A percentile compares a stretch with the other conserved stretches of the same genome.
Conservation (phyloP, 2,329 filamentous ascomycete species). For the Epichloe coenophiala region DNA sequence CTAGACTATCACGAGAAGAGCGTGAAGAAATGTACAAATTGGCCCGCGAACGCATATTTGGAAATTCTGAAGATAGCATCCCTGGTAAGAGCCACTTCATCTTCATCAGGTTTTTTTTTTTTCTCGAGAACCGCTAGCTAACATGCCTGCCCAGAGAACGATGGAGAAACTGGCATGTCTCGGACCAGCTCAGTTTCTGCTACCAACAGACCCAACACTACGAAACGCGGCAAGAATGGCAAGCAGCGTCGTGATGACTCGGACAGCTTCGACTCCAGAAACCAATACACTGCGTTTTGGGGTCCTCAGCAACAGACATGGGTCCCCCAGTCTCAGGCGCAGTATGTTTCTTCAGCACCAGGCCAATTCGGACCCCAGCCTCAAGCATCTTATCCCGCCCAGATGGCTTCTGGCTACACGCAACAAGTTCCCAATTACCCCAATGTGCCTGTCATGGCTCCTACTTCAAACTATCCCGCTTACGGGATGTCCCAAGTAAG, state of each 20-base stretch:
- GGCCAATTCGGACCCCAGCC: conserved; percentile 28
- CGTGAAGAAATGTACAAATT: conserved; percentile 85
- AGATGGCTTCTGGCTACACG: conserved; percentile 32
- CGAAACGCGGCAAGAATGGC: conserved; percentile 53
- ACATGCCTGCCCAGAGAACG: conserved; percentile 31
- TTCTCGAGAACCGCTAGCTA: not conserved
- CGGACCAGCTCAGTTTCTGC: conserved; percentile 77
- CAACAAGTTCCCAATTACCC: conserved; percentile 30
- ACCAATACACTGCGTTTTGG: conserved; percentile 58
- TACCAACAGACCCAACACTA: conserved; percentile 60
- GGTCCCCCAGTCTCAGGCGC: conserved; percentile 35
- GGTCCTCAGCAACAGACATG: conserved; percentile 44
- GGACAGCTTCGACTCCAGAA: conserved; percentile 50
- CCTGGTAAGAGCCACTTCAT: conserved; percentile 24
- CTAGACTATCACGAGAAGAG: conserved; percentile 66
- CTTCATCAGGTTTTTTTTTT: not conserved
- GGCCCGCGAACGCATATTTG: conserved; percentile 81
- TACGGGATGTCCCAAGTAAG: conserved; percentile 35
- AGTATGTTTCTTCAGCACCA: conserved; percentile 32
- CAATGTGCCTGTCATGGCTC: conserved; percentile 29
- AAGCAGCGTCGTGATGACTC: conserved; percentile 52
- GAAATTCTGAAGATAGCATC: conserved; percentile 53
- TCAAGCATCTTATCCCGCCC: conserved; percentile 33
- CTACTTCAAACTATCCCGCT: conserved; percentile 28
- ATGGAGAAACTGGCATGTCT: conserved; percentile 65